Conservation (phyloP, 2,329 filamentous ascomycete genomes). For the Bipolaris gigantea region DNA sequence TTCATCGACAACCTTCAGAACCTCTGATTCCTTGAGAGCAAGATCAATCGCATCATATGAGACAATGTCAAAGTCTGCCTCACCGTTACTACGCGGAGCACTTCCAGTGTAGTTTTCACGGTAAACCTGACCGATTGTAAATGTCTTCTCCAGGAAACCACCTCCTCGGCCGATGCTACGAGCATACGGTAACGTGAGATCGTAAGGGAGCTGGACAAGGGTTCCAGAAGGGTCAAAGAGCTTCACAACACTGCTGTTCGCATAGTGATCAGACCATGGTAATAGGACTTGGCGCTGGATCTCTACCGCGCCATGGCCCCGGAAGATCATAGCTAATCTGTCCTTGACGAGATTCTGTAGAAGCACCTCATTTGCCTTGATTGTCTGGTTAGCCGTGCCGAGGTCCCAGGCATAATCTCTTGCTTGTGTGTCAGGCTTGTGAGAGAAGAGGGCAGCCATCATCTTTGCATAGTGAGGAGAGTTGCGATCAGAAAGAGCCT, state of each 20-base stretch:
- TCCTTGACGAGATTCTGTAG: slow-evolving; percentile 75
- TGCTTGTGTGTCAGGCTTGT: slow-evolving; percentile 69
- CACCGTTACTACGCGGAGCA: slow-evolving; percentile 79
- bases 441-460: slow-evolving; percentile 79
- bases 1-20: slow-evolving; percentile 92
- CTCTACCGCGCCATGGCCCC: slow-evolving; percentile 86
- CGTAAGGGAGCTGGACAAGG: slow-evolving; percentile 91
- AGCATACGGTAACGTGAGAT: slow-evolving; percentile 87
- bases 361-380: slow-evolving; percentile 60
- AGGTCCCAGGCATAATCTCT: slow-evolving; percentile 66
- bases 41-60: slow-evolving; percentile 79
- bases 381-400: slow-evolving; percentile 35
- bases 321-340: slow-evolving; percentile 75
- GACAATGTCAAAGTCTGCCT: slow-evolving; percentile 97
- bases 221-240: slow-evolving; percentile 81
- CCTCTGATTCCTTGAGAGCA: slow-evolving; percentile 87
- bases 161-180: slow-evolving; percentile 75
- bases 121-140: slow-evolving; percentile 86
- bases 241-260: slow-evolving; percentile 68
- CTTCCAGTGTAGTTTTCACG: slow-evolving; percentile 76
- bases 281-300: slow-evolving; percentile 74
- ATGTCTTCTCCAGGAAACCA: slow-evolving; percentile 71
- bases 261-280: slow-evolving; percentile 79
- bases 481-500: slow-evolving; percentile 75
- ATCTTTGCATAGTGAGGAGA: slow-evolving; percentile 91